Evolutionary conservation across 495 filamentous ascomycete species (phyloP), one percentile per base, ranked within the genome.

Genomic region (Pyrenopolyporus hunteri): DNA sequence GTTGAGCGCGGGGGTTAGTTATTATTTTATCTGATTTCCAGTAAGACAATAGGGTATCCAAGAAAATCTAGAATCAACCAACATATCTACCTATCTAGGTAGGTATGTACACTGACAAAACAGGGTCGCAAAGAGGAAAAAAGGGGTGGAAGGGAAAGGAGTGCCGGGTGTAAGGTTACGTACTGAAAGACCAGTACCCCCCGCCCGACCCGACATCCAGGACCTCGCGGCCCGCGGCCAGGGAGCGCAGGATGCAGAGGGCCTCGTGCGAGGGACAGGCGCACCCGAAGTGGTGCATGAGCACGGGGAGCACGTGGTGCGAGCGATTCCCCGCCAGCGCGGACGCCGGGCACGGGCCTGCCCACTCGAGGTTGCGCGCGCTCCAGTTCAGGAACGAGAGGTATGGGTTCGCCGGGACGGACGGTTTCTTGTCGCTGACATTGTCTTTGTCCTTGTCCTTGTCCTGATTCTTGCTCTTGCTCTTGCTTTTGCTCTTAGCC

Each of bases 271-370:
- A 76, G 1, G 85, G 85, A 9, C 79, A 77, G 5, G 80, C 79
- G 74, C 85, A 88, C 29, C 83, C 83, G 70, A 87, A 87, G 69
- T 88, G 85, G 71, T 88, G 85, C 77, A 86, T 87, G 19, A 87
- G 68, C n/a, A 88, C 67, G 5, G 85, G 84, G 1, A 87, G 75
- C 2, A 86, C 70, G 59, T 82, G 82, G 62, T 88, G 85, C 20
- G 74, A 72, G 16, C 66, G 72, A 25, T 73, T 74, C 6, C 52
- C 58, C 6, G 29, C 57, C n/a, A 56, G 61, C 28, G 53, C 52
- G 3, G 68, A 78, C n/a, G 59, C 49, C 0, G 61, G 33, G 57
- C 66, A 57, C 0, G 85, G 85, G 0, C 85, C 85, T 19, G 64
- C 78, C 83, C 83, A 87, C 61, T 79, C 65, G 0, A 78, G 67